Evolutionary conservation across 768 basidiomycete genomes (phyloP), one percentile per base, ranked within the genome.

Genomic region (Chiua virens): DNA sequence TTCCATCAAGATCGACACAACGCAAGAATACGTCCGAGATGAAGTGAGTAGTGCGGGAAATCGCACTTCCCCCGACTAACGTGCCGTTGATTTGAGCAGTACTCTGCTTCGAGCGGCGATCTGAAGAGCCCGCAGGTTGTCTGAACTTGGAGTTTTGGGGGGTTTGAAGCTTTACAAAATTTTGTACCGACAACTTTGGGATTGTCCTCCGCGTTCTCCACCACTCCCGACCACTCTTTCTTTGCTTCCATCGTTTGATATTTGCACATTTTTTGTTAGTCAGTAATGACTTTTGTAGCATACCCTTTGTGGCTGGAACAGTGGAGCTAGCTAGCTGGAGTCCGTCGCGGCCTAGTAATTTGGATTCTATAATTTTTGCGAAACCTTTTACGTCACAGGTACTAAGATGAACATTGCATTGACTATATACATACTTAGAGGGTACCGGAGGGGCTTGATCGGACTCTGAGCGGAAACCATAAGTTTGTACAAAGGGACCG

Each of bases 11-110:
- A 34, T 34, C 17, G 34, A 34, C 34, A 34, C 83, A 5, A 82
- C 76, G 22, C 78, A 82, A 42, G 83, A 84, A 52, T 76, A 73
- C 21, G 67, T 73, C 41, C 75, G 73, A 36, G 81, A 82, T 51
- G 67, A 68, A 55, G 69, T 70, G 15, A 45, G 66, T 35, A 2
- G 4, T 38, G 20, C 18, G 21, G 27, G 3, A 8, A 7, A 13
- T 20, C 9, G 14, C 23, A 13, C n/a, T 35, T 27, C 4, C 14
- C 32, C 15, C 20, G 37, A 47, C 42, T 59, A 22, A 53, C 21
- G n/a, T 1, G 21, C 6, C 18, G 36, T 4, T 2, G 17, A 17
- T 17, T 15, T 34, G 8, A 48, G 53, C 56, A 67, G 49, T 67
- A 56, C 50, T 65, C 65, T 38, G 45, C 65, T 0, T 36, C 47